These are phyloP conservation scores for Ascochyta clinopodiicola DNA, from an alignment of 2,329 filamentous ascomycete genomes.

Conservation along the genomic window DNA sequence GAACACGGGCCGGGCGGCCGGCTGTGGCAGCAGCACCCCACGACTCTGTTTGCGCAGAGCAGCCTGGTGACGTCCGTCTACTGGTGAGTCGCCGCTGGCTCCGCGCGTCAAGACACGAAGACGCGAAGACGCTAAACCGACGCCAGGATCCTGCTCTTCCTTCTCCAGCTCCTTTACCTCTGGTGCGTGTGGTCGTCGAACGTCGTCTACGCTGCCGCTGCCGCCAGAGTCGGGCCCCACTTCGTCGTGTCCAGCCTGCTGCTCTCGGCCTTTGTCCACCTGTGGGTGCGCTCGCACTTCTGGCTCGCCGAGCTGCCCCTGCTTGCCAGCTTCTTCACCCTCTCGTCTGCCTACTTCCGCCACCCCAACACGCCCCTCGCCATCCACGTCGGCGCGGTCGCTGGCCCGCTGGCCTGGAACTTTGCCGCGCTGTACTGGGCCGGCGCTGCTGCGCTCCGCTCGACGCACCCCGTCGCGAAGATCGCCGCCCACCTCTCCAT, in stretches of 20 bases:
- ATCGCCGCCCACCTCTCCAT: slow-evolving; percentile 88
- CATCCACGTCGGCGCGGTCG: slow-evolving; percentile 78
- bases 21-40: too few relatives aligned
- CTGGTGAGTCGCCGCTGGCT: slow-evolving; percentile 66
- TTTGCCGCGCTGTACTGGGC: slow-evolving; percentile 90
- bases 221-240: slow-evolving; percentile 79
- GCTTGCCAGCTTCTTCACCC: slow-evolving; percentile 81
- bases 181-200: slow-evolving; percentile 76
- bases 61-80: slow-evolving; percentile 70
- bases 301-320: slow-evolving; percentile 77
- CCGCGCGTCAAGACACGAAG: too few relatives aligned
- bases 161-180: slow-evolving; percentile 78
- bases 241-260: slow-evolving; percentile 88
- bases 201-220: slow-evolving; percentile 67
- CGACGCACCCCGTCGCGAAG: slow-evolving; percentile 70
- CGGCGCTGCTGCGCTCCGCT: slow-evolving; percentile 78
- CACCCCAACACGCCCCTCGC: slow-evolving; percentile 73
- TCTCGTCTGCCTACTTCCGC: slow-evolving; percentile 79
- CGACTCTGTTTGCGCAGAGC: slow-evolving; percentile 82
- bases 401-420: slow-evolving; percentile 85
- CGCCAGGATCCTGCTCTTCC: slow-evolving; percentile 72
- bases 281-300: slow-evolving; percentile 80
- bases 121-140: neutral
- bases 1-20: too few relatives aligned
- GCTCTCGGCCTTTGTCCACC: slow-evolving; percentile 79